Evolutionary conservation across 805 yeast genomes (phyloP).

Genomic region (Candida nonsorbophila): DNA sequence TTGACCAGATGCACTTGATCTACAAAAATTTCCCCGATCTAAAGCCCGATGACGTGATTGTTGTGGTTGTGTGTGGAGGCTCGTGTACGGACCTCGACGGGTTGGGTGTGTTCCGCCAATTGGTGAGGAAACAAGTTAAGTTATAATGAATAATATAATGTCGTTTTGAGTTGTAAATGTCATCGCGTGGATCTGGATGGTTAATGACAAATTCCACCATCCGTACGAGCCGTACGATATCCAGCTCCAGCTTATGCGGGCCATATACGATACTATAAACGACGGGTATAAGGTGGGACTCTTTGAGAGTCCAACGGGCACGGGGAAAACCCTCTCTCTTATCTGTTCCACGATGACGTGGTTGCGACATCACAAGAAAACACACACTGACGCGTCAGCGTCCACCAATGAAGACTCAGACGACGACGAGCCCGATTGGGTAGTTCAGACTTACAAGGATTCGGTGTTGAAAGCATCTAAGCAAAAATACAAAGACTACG

Average conservation of each 20-base stretch:
- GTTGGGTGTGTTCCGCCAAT: slow-evolving; percentile 7
- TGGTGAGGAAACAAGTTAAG: slow-evolving; percentile 6
- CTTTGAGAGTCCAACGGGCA: slow-evolving; percentile 93
- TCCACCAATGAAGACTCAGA: too few species aligned
- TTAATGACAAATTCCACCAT: slow-evolving; percentile 36
- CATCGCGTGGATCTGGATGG: neutral
- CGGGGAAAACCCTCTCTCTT: slow-evolving; percentile 84
- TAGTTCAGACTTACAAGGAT: slow-evolving; percentile 32
- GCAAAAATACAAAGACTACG: slow-evolving; percentile 31
- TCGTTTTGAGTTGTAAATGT: neutral
- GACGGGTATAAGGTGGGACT: slow-evolving; percentile 61
- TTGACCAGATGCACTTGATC: slow-evolving; percentile 11
- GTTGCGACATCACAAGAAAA: slow-evolving; percentile 52
- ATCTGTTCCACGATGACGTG: slow-evolving; percentile 84
- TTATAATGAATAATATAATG: slow-evolving; percentile 1
- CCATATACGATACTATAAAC: slow-evolving; percentile 60
- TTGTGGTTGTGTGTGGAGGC: slow-evolving; percentile 27
- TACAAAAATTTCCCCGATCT: slow-evolving; percentile 10
- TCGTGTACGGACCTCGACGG: slow-evolving; percentile 13
- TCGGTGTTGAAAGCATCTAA: slow-evolving; percentile 24
- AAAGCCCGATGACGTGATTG: slow-evolving; percentile 17
- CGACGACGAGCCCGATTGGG: slow-evolving; percentile 65
- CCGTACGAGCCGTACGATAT: slow-evolving; percentile 81
- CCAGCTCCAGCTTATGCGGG: slow-evolving; percentile 71
- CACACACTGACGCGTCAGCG: slow-evolving; percentile 5